phyloP scores from a whole-genome alignment of 768 basidiomycete species.

The Galerina marginata region DNA sequence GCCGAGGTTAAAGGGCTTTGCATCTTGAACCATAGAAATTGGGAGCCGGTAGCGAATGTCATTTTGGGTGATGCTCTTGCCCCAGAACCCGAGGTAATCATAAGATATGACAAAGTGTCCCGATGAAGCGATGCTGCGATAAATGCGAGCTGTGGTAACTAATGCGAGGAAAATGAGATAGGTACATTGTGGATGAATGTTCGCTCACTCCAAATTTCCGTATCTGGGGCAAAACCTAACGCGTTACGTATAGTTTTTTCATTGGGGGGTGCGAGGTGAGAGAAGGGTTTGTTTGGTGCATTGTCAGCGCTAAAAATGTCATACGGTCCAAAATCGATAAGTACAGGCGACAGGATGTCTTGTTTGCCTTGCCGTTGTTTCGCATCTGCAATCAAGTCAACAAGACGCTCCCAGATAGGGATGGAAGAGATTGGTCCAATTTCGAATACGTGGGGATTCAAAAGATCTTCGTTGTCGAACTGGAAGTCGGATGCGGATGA shows the following conservation, averaged over 20 bases:
- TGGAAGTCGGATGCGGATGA: constrained; percentile 23
- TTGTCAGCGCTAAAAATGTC: constrained; percentile 33
- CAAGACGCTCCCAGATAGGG: constrained; percentile 33
- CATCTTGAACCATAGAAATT: constrained; percentile 42
- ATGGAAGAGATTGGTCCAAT: constrained; percentile 32
- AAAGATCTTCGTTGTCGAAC: constrained; percentile 22
- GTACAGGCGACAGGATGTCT: constrained; percentile 27
- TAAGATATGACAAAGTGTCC: constrained; percentile 50
- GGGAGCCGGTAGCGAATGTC: constrained; percentile 51
- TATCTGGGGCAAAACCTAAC: constrained; percentile 36
- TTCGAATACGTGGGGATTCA: constrained; percentile 34
- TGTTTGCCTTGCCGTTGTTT: constrained; percentile 27
- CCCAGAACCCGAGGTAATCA: constrained; percentile 51
- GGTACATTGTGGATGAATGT: too few species aligned
- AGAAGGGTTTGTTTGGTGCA: not conserved
- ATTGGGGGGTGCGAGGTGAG: constrained; percentile 12
- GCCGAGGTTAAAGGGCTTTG: constrained; percentile 36
- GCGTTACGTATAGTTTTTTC: constrained; percentile 36
- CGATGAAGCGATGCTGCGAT: constrained; percentile 36
- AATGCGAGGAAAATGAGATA: not conserved
- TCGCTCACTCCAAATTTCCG: constrained; percentile 42
- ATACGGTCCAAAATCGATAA: constrained; percentile 50
- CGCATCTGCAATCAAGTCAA: constrained; percentile 31
- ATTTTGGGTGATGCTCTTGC: constrained; percentile 41
- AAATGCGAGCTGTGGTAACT: constrained; percentile 44